Conservation (phyloP, 768 basidiomycete genomes). For the Lentinula detonsa region DNA sequence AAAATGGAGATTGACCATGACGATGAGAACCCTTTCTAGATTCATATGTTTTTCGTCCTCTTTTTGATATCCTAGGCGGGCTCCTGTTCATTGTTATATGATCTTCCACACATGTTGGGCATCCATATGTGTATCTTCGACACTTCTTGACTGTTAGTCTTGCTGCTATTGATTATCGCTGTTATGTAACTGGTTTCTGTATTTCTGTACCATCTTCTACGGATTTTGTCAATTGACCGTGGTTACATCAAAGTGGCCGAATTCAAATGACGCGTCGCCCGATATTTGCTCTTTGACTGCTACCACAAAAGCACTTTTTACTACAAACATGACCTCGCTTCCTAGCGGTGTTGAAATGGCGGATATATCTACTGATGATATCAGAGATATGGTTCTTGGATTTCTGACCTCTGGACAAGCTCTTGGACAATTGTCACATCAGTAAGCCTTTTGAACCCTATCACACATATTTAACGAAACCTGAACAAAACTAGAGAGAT, state of each 20-base stretch:
- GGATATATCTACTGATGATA: not conserved
- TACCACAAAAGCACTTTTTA: not conserved
- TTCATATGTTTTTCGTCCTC: conserved; percentile 12
- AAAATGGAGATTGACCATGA: conserved; percentile 36
- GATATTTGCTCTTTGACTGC: not conserved
- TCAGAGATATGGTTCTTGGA: conserved; percentile 5
- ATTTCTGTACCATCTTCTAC: not conserved
- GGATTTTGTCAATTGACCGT: not conserved
- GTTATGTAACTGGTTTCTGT: conserved; percentile 17
- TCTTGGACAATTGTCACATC: not conserved
- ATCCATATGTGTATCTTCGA: not conserved
- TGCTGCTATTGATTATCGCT: conserved; percentile 10
- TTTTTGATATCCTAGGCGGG: conserved; percentile 18
- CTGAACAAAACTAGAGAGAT: conserved; percentile 23
- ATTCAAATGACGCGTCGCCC: not conserved
- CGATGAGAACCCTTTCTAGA: conserved; percentile 73
- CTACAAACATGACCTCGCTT: not conserved
- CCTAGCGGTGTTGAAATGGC: not conserved
- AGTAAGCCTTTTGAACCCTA: not conserved
- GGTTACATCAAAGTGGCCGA: not conserved
- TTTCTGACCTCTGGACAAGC: not conserved
- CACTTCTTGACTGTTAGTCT: not conserved
- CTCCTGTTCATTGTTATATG: not conserved
- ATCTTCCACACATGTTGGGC: not conserved
- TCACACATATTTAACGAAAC: not conserved